Conservation (phyloP, 495 filamentous ascomycete genomes). For the Podospora comata region DNA sequence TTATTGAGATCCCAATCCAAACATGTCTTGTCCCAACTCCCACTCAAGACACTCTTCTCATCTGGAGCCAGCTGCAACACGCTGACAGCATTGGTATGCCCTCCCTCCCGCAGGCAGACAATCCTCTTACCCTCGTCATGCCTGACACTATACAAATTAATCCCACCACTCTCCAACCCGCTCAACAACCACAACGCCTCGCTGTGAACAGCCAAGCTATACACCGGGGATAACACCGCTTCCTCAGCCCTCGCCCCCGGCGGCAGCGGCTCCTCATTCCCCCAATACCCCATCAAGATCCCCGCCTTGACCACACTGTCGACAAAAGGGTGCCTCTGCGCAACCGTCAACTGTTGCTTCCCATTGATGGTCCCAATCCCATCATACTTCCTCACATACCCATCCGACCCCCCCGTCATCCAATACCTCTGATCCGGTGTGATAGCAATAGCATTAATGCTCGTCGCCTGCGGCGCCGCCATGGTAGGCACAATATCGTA, state of each 20-base stretch:
- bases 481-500: constrained; percentile 98
- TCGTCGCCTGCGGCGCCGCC: constrained; percentile 91
- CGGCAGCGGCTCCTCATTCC: constrained; percentile 63
- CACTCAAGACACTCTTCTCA: constrained; percentile 83
- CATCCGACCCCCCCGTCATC: constrained; percentile 89
- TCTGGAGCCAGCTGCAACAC: constrained; percentile 78
- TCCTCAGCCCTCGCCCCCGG: constrained; percentile 49
- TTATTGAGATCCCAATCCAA: constrained; percentile 95
- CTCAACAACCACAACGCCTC: constrained; percentile 88
- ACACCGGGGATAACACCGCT: constrained; percentile 73
- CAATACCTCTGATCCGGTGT: constrained; percentile 96
- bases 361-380: constrained; percentile 94
- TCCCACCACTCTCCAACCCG: constrained; percentile 83
- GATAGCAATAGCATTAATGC: constrained; percentile 86
- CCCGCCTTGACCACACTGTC: constrained; percentile 95
- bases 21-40: constrained; percentile 93
- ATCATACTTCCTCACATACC: constrained; percentile 93
- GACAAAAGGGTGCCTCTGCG: constrained; percentile 94
- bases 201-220: constrained; percentile 86
- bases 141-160: constrained; percentile 90
- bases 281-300: constrained; percentile 93
- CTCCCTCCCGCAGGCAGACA: constrained; percentile 58
- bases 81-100: constrained; percentile 90
- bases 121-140: constrained; percentile 94
- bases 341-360: constrained; percentile 89